Conservation (phyloP, 2,329 filamentous ascomycete genomes). For the Fusarium sp. region DNA sequence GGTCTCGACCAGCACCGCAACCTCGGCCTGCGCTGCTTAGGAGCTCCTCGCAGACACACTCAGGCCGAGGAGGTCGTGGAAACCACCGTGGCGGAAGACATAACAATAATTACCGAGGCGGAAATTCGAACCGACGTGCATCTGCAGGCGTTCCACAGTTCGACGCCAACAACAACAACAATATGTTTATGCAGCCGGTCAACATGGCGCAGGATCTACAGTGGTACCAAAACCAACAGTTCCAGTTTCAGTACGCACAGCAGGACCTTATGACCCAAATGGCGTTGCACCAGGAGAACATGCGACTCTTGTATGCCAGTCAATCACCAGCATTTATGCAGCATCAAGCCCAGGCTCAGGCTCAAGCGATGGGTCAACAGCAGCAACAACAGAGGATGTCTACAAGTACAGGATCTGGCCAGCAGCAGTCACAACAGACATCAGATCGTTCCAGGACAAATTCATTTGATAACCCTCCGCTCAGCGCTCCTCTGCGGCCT, state of each 20-base stretch:
- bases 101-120: conserved; percentile 57
- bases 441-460: conserved; percentile 68
- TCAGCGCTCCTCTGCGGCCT: conserved; percentile 68
- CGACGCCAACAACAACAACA: conserved; percentile 54
- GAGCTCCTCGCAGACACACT: conserved; percentile 71
- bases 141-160: conserved; percentile 65
- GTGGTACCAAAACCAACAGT: conserved; percentile 61
- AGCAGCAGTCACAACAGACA: conserved; percentile 49
- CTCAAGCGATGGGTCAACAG: conserved; percentile 51
- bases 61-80: conserved; percentile 61
- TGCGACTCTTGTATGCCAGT: conserved; percentile 52
- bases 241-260: conserved; percentile 56
- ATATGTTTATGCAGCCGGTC: conserved; percentile 58
- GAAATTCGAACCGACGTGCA: conserved; percentile 61
- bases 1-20: conserved; percentile 66
- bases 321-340: conserved; percentile 51
- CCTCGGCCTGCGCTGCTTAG: conserved; percentile 68
- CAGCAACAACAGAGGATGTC: conserved; percentile 50
- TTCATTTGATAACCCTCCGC: conserved; percentile 71
- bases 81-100: conserved; percentile 63
- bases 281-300: conserved; percentile 54
- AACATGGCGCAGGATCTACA: conserved; percentile 60
- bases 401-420: conserved; percentile 35
- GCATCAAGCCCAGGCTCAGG: conserved; percentile 43
- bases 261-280: conserved; percentile 57